phyloP scores from a whole-genome alignment of 2,329 filamentous ascomycete species.

The Cladophialophora immunda region DNA sequence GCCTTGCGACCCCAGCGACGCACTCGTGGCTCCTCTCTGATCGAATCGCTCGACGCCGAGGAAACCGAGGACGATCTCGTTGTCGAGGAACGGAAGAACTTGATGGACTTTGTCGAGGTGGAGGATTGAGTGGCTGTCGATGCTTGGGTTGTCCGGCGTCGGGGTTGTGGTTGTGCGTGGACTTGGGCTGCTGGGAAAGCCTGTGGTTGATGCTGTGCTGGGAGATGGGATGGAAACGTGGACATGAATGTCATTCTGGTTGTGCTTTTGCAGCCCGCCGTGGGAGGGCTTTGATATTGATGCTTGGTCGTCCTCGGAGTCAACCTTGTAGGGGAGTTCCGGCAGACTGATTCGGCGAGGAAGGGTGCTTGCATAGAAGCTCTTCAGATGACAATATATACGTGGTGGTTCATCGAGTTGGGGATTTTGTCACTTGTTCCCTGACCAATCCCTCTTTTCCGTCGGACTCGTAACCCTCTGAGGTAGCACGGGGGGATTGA shows the following conservation, averaged over 20 bases:
- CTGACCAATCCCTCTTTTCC: neutral
- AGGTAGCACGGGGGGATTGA: too few relatives aligned
- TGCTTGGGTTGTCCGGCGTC: slow-evolving; percentile 16
- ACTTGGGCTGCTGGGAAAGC: slow-evolving; percentile 8
- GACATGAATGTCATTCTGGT: slow-evolving; percentile 23
- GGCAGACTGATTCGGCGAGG: slow-evolving; percentile 8
- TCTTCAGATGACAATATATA: neutral
- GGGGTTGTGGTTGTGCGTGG: neutral
- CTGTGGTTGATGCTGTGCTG: slow-evolving; percentile 18
- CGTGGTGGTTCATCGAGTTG: neutral
- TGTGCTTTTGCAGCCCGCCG: neutral
- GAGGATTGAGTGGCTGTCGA: slow-evolving; percentile 12
- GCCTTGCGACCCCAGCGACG: slow-evolving; percentile 22
- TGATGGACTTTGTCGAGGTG: slow-evolving; percentile 10
- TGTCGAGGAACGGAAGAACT: slow-evolving; percentile 12
- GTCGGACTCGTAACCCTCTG: too few relatives aligned
- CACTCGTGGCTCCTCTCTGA: slow-evolving; percentile 13
- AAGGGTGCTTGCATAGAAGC: slow-evolving; percentile 21
- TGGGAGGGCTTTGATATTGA: neutral
- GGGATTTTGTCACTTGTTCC: neutral
- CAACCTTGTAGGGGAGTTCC: slow-evolving; percentile 5
- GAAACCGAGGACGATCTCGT: slow-evolving; percentile 14
- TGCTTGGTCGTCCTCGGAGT: neutral
- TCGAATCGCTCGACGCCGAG: slow-evolving; percentile 3
- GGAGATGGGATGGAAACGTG: slow-evolving; percentile 20